Conservation (phyloP, 2,329 filamentous ascomycete genomes). For the Colletotrichum noveboracense region DNA sequence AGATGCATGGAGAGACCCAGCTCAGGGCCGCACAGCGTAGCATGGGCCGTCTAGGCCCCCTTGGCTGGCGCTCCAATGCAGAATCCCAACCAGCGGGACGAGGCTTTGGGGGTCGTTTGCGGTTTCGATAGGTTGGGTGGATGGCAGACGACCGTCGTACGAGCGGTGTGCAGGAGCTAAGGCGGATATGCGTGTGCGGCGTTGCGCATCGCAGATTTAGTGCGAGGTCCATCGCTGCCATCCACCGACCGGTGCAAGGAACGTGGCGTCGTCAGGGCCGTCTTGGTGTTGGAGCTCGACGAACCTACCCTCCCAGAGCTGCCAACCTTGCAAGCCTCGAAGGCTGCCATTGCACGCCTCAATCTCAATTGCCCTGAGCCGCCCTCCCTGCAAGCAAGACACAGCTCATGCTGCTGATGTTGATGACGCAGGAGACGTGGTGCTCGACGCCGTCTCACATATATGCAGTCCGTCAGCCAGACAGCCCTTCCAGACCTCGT, state of each 20-base stretch:
- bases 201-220: constrained; percentile 22
- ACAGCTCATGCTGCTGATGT: not conserved
- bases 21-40: constrained; percentile 10
- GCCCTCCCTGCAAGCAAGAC: not conserved
- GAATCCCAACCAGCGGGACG: constrained; percentile 12
- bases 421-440: not conserved
- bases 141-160: not conserved
- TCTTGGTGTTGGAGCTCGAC: constrained; percentile 9
- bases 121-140: constrained; percentile 13
- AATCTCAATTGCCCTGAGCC: constrained; percentile 2
- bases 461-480: not conserved
- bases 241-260: constrained; percentile 16
- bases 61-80: constrained; percentile 5
- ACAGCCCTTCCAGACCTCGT: not conserved
- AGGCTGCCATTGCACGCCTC: constrained; percentile 1
- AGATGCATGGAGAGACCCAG: constrained; percentile 18
- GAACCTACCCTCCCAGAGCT: constrained; percentile 7
- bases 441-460: not conserved
- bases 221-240: constrained; percentile 19
- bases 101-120: not conserved
- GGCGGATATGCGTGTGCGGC: constrained; percentile 22
- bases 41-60: constrained; percentile 14
- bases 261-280: constrained; percentile 14
- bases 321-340: constrained; percentile 2
- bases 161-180: constrained; percentile 22